These are phyloP conservation scores for Trametes maxima DNA, from an alignment of 768 basidiomycete species.

Conservation along the genomic window DNA sequence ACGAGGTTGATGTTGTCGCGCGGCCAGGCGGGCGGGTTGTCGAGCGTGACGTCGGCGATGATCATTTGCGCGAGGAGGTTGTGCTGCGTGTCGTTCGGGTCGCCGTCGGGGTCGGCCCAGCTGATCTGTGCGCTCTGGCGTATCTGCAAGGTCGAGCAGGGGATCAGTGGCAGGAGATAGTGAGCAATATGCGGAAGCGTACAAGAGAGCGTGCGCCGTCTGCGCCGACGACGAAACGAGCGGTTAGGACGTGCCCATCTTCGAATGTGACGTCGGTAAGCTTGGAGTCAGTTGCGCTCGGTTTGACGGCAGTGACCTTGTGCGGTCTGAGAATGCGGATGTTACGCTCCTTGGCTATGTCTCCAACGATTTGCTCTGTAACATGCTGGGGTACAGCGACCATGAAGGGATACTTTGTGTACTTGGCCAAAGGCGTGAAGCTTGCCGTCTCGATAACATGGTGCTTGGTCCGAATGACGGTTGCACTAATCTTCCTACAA, in stretches of 20 bases:
- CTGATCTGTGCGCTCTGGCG: constrained; percentile 44
- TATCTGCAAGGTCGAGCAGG: constrained; percentile 35
- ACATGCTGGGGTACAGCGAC: constrained; percentile 46
- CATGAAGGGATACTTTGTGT: constrained; percentile 48
- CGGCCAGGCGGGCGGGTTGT: constrained; percentile 27
- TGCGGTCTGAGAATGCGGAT: constrained; percentile 41
- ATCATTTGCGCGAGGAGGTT: constrained; percentile 43
- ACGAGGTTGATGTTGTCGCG: constrained; percentile 31
- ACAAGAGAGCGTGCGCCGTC: constrained; percentile 53
- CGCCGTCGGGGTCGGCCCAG: constrained; percentile 47
- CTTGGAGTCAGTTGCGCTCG: constrained; percentile 31
- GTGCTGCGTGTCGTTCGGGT: constrained; percentile 24
- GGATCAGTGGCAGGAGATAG: neutral
- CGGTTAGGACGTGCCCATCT: constrained; percentile 43
- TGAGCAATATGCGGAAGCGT: constrained; percentile 15
- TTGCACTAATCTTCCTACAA: constrained; percentile 36
- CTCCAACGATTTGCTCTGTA: constrained; percentile 45
- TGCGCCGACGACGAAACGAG: constrained; percentile 53
- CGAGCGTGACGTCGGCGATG: constrained; percentile 50
- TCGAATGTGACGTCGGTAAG: constrained; percentile 49
- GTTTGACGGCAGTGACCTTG: constrained; percentile 43
- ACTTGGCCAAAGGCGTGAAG: constrained; percentile 38
- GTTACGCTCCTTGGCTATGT: constrained; percentile 36
- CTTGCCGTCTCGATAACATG: constrained; percentile 33
- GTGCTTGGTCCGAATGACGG: constrained; percentile 37